Evolutionary conservation across 2,329 filamentous ascomycete genomes (phyloP), one percentile per base, ranked within the genome.

Genomic region (Fusarium papillatum): DNA sequence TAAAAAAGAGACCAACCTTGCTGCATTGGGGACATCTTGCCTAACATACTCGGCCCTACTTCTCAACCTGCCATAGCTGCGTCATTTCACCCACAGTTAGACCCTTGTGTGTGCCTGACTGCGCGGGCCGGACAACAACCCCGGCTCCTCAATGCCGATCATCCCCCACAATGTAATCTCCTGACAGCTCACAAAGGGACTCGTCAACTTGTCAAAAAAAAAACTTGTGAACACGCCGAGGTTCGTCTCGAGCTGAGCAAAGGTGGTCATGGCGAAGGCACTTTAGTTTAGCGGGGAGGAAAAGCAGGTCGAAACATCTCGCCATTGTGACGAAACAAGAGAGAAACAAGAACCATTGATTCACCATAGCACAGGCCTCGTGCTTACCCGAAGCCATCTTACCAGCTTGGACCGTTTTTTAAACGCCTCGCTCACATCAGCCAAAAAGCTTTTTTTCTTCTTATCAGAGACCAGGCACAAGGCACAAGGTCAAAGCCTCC

Each of bases 141-240:
- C 22, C 48, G 50, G 46, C 50, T 36, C 65, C 65, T 39, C 65
- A 72, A 39, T 70, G 74, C 53, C 38, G 75, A 77, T 77, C 75
- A 34, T 71, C 41, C 60, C 65, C 63, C 75, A 75, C 75, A 73
- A 19, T 10, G 72, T 16, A 77, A 77, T 77, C 66, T 77, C 75
- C 70, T 71, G 69, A 31, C 19, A 64, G 66, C 50, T 69, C 74
- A 66, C 65, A 76, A 50, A 64, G 65, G 53, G 55, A 50, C 31
- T 22, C 34, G 19, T 68, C 55, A 36, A 36, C 36, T 59, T 57
- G 50, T 57, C 50, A 57, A 13, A 57, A 50, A 57, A 13, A 57
- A 50, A 7, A 50, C 13, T 16, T 31, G 29, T 57, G 29, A 57
- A 22, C 50, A 34, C 26, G 11, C 22, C 64, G 46, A 59, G 41